phyloP scores from a whole-genome alignment of 2,329 filamentous ascomycete genomes.

The Ustulina deusta region DNA sequence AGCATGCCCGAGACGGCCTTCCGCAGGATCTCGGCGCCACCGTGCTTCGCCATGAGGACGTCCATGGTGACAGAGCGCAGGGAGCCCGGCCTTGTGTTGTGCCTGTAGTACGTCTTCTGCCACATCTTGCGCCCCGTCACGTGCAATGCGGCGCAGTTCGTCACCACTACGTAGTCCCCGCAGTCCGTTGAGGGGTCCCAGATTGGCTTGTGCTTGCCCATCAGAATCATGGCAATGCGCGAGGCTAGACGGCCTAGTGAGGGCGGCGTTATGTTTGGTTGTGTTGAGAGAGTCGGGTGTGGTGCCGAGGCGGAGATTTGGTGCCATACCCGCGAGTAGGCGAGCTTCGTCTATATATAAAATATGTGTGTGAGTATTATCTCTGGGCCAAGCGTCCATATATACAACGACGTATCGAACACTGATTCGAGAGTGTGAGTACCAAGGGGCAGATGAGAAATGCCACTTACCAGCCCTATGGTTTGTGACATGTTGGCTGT shows the following conservation, averaged over 20 bases:
- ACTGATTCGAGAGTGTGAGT: constrained; percentile 13
- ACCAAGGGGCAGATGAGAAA: constrained; percentile 17
- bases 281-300: constrained; percentile 71
- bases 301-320: constrained; percentile 78
- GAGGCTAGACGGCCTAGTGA: constrained; percentile 91
- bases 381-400: not conserved
- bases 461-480: constrained; percentile 74
- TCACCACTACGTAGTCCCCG: constrained; percentile 97
- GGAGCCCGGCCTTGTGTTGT: constrained; percentile 89
- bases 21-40: constrained; percentile 89
- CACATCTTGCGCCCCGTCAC: constrained; percentile 91
- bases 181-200: constrained; percentile 98
- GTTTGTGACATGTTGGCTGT: constrained; percentile 78
- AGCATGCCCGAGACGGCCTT: constrained; percentile 97
- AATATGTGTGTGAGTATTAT: constrained; percentile 13
- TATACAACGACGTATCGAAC: not conserved
- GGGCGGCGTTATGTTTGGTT: constrained; percentile 71
- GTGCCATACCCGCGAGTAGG: constrained; percentile 97
- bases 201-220: constrained; percentile 99
- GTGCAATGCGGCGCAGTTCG: constrained; percentile 86
- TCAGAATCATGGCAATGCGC: constrained; percentile 85
- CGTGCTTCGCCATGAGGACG: constrained; percentile 91
- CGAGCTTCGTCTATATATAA: constrained; percentile 81
- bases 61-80: constrained; percentile 95
- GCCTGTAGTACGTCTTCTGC: constrained; percentile 96